Base-by-base conservation (phyloP, 169 alveolate genomes). In the Plasmodium gallinaceum region DNA sequence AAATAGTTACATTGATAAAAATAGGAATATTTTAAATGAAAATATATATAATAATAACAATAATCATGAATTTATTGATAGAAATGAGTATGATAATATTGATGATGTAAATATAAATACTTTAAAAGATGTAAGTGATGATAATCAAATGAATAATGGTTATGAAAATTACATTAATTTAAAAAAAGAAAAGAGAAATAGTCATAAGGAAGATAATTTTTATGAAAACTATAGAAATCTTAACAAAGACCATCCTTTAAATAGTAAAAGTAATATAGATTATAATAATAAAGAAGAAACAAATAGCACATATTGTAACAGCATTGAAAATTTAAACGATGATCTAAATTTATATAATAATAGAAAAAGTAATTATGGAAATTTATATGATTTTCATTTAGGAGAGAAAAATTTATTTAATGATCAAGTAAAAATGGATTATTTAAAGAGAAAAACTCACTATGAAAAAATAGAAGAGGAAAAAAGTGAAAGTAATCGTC, bases 301-400 rank as follows among this genome's bases (percentile, higher is more conserved):
- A 9, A 78, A 78, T 45, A 78, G 89, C 42, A 78, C 89, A 26
- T 32, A 58, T 22, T 64, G 89, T 18, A 78, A 78, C 58, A 78
- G 89, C 54, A 76, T 78, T 14, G 89, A 66, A 48, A 78, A 78
- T 65, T 16, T 57, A 22, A 78, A 78, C 32, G 66, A 32, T 10
- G 85, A 72, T 37, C 6, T 72, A 2, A 51, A 52, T 32, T n/a
- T 16, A 0, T 51, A 72, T 16, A 14, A 65, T 9, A 48, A 70
- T 46, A 52, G 70, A 58, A 65, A 76, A 46, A 78, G 71, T 42
- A 32, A 66, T 45, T 69, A 20, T 20, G 32, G 68, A 16, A 78
- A 58, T 45, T 58, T 54, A n/a, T 9, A 68, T 6, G 75, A 70
- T 58, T 16, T 32, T 22, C 51, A 78, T 42, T 39, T 22, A 22